phyloP scores from a whole-genome alignment of 2,329 filamentous ascomycete species.

The Verticillium dahliae region DNA sequence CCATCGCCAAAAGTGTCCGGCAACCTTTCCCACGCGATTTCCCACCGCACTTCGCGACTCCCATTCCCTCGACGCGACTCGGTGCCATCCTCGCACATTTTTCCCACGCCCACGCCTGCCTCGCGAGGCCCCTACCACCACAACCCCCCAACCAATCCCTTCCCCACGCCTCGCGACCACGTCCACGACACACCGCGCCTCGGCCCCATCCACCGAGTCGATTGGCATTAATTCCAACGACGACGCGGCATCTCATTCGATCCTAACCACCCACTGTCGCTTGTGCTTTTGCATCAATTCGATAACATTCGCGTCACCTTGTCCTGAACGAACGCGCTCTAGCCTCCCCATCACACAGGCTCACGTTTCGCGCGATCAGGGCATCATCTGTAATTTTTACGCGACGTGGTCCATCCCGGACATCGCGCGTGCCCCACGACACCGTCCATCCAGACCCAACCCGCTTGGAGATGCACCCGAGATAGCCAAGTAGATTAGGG shows the following conservation, averaged over 20 bases:
- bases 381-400: conserved; percentile 11
- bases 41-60: conserved; percentile 35
- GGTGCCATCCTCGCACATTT: conserved; percentile 30
- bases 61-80: conserved; percentile 33
- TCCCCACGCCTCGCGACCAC: conserved; percentile 6
- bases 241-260: conserved; percentile 3
- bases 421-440: conserved; percentile 1
- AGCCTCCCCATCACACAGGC: conserved; percentile 7
- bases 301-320: neutral
- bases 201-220: conserved; percentile 5
- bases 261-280: neutral
- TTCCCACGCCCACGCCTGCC: conserved; percentile 26
- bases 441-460: conserved; percentile 5
- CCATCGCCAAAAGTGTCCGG: conserved; percentile 48
- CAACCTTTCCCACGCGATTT: conserved; percentile 49
- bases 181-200: conserved; percentile 5
- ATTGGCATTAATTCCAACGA: conserved; percentile 1
- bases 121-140: conserved; percentile 14
- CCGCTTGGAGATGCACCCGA: conserved; percentile 12
- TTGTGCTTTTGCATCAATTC: neutral
- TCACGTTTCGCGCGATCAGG: conserved; percentile 11
- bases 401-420: conserved; percentile 4
- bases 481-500: conserved; percentile 10
- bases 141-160: conserved; percentile 8
- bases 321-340: neutral